phyloP scores from a whole-genome alignment of 352 stramenopile genomes.

The Thraustochytrium sp. region DNA sequence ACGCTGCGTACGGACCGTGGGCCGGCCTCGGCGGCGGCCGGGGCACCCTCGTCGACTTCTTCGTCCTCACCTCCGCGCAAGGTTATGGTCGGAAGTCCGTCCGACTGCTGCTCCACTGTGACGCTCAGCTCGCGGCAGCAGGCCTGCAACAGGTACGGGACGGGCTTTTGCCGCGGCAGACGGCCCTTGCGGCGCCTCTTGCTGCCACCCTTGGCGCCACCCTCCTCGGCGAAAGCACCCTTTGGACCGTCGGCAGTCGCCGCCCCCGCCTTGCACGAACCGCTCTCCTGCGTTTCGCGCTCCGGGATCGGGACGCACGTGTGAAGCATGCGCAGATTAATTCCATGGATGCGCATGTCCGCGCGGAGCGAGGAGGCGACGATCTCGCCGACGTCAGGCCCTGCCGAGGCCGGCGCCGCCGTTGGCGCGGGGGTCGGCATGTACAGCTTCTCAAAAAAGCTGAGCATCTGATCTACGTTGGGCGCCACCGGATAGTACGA shows the following conservation, averaged over 20 bases:
- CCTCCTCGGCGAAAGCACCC: no score
- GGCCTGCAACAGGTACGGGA: constrained; percentile 7
- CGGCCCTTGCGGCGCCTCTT: neutral
- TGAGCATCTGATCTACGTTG: constrained; percentile 26
- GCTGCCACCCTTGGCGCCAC: neutral
- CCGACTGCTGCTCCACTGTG: neutral
- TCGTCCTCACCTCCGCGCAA: no score
- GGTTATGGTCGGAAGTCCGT: no score
- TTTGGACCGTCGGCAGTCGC: neutral
- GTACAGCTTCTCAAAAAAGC: constrained; percentile 42
- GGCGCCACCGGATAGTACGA: constrained; percentile 36
- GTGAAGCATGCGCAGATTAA: constrained; percentile 32
- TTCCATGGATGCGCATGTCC: neutral
- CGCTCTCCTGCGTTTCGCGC: neutral
- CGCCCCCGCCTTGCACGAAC: neutral
- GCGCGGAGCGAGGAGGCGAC: neutral
- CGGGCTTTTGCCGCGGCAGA: neutral
- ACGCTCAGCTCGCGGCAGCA: neutral
- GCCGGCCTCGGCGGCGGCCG: neutral
- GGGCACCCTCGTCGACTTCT: no score
- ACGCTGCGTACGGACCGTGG: neutral
- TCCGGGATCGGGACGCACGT: neutral
- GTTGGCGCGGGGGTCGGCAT: neutral
- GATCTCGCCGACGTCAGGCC: neutral
- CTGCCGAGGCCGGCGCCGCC: neutral